Percentiles rank a stretch among this genome's conserved stretches.
Evolutionary conservation across 2,329 filamentous ascomycete genomes (phyloP).

Genomic region (Penicillium italicum): DNA sequence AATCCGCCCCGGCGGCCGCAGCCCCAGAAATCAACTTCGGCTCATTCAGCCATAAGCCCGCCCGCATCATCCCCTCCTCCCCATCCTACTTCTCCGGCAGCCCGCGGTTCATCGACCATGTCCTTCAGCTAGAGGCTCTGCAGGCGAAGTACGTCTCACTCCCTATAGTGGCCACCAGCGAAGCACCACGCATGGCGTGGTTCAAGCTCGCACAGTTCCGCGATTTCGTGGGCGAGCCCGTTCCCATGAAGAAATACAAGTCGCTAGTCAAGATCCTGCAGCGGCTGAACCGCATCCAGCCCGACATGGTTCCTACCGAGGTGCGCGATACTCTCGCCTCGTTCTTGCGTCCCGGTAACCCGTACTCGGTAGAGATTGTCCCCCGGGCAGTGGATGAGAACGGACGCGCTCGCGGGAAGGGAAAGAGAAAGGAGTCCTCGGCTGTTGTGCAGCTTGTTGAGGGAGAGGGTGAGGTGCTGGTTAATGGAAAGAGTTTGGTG

Average conservation of each 20-base stretch:
- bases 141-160: constrained; percentile 68
- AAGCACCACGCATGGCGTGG: constrained; percentile 76
- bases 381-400: constrained; percentile 66
- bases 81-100: constrained; percentile 93
- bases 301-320: constrained; percentile 67
- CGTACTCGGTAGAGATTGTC: constrained; percentile 61
- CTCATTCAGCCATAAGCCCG: constrained; percentile 43
- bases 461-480: constrained; percentile 80
- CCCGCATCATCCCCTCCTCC: constrained; percentile 76
- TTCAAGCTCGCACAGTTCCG: constrained; percentile 74
- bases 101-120: constrained; percentile 80
- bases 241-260: constrained; percentile 74
- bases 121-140: constrained; percentile 69
- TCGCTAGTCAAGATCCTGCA: constrained; percentile 72
- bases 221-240: constrained; percentile 63
- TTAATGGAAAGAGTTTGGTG: constrained; percentile 84
- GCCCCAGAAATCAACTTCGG: constrained; percentile 36
- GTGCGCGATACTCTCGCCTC: constrained; percentile 61
- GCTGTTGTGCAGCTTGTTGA: constrained; percentile 87
- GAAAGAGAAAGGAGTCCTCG: constrained; percentile 80
- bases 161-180: constrained; percentile 61
- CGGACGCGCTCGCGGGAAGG: constrained; percentile 75
- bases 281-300: constrained; percentile 80
- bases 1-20: constrained; percentile 15
- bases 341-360: constrained; percentile 74